These are phyloP conservation scores for Petunia axillaris DNA, from an alignment of 257 asterid genomes.

Conservation along the genomic window DNA sequence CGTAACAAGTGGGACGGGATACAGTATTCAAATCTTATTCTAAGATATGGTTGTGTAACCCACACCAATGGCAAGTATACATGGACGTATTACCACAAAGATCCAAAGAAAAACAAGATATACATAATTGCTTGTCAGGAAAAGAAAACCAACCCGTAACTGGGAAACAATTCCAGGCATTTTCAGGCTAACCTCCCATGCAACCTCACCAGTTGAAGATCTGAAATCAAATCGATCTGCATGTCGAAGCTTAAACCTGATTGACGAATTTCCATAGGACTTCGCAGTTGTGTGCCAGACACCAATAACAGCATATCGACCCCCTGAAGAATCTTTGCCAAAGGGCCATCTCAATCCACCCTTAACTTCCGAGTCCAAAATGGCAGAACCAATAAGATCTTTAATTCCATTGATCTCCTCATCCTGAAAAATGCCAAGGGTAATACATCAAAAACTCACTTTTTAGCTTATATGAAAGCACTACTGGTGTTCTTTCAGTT, in stretches of 20 bases:
- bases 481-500: not conserved
- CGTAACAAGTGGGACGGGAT: not conserved
- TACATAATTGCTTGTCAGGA: not conserved
- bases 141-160: slow-evolving; percentile 40
- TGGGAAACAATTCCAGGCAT: slow-evolving; percentile 42
- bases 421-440: slow-evolving; percentile 40
- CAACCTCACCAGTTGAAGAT: slow-evolving; percentile 51
- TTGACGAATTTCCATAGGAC: slow-evolving; percentile 40
- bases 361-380: slow-evolving; percentile 47
- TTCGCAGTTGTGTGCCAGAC: slow-evolving; percentile 49
- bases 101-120: not conserved
- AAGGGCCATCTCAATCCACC: slow-evolving; percentile 60
- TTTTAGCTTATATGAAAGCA: not conserved
- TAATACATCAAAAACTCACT: not conserved
- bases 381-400: slow-evolving; percentile 45
- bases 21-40: not conserved
- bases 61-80: not conserved
- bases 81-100: not conserved
- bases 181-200: slow-evolving; percentile 46
- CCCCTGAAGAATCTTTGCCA: slow-evolving; percentile 48
- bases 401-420: slow-evolving; percentile 43
- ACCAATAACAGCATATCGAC: slow-evolving; percentile 42
- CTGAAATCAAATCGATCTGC: slow-evolving; percentile 58
- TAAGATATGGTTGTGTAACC: not conserved
- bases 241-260: slow-evolving; percentile 46